Evolutionary conservation across 371 early-diverging fungal genomes (phyloP), one percentile per base, ranked within the genome.

Genomic region (Gilbertella persicaria): DNA sequence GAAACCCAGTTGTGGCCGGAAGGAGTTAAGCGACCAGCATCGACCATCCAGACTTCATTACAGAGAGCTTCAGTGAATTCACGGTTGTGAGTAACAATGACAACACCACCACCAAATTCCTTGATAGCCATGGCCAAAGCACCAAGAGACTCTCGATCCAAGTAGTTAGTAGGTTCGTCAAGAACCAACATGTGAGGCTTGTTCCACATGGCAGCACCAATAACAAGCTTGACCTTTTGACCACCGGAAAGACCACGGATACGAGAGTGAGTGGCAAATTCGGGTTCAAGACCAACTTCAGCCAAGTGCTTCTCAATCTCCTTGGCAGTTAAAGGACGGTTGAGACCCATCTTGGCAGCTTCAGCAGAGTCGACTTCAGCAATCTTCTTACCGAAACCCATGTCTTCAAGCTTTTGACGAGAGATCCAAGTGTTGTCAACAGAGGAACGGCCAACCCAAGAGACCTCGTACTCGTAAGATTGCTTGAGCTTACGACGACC

Each of bases 171-270:
- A 58, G 93, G 93, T 73, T 94, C 93, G 72, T 95, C 94, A 55
- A 92, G 75, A 62, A 93, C 91, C 53, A 95, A 68, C 67, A 94
- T 85, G 69, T 94, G 92, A 48, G 94, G 93, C 58, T 82, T 77
- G 73, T 85, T 82, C 90, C 91, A 90, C 86, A 89, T 86, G 46
- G 89, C 87, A 55, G 90, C 91, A 55, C 86, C 93, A 55, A 93
- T 80, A 19, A 90, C 91, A 37, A 95, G 80, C 84, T 91, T 89
- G 73, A 90, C 91, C 79, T 95, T 95, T 67, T 95, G 94, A 51
- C 94, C 93, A 69, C 93, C 94, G 53, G 92, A 91, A 13, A 95
- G 82, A 76, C 89, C 91, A 74, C 82, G 80, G 68, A 92, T 91
- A 66, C 85, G 89, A 65, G 80, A 83, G 83, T 92, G 91, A 61